Conservation (phyloP, 208 protist genomes). For the Leptomonas pyrrhocoris region DNA sequence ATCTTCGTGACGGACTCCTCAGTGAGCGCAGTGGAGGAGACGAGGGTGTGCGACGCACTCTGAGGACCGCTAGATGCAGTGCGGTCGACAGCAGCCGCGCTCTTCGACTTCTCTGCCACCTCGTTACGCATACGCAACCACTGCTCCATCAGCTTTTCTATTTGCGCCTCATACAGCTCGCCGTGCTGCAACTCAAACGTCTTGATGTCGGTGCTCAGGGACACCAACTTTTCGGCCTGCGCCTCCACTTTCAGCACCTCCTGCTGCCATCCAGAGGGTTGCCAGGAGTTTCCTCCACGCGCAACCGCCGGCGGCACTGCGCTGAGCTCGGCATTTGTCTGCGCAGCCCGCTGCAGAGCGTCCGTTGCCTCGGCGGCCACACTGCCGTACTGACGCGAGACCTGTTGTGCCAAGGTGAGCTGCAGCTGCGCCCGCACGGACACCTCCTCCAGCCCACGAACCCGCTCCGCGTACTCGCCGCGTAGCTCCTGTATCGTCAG, state of each 20-base stretch:
- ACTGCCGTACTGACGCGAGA: conserved; percentile 20
- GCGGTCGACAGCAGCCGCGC: not conserved
- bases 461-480: conserved; percentile 50
- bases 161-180: conserved; percentile 24
- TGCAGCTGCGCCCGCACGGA: conserved; percentile 44
- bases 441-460: conserved; percentile 36
- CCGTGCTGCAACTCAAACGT: conserved; percentile 19
- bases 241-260: conserved; percentile 15
- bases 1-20: conserved; percentile 7
- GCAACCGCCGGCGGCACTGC: not conserved
- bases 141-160: conserved; percentile 23
- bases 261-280: not conserved
- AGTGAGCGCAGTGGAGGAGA: conserved; percentile 7
- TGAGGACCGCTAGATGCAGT: not conserved
- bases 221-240: conserved; percentile 19
- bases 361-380: conserved; percentile 24
- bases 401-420: conserved; percentile 28
- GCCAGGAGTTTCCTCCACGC: not conserved
- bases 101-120: not conserved
- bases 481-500: conserved; percentile 56
- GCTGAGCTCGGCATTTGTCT: conserved; percentile 27
- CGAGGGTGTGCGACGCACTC: conserved; percentile 7
- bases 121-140: conserved; percentile 16
- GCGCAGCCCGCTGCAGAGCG: conserved; percentile 28
- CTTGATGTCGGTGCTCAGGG: not conserved